phyloP scores from a whole-genome alignment of 306 rosid species.

The Alnus glutinosa region DNA sequence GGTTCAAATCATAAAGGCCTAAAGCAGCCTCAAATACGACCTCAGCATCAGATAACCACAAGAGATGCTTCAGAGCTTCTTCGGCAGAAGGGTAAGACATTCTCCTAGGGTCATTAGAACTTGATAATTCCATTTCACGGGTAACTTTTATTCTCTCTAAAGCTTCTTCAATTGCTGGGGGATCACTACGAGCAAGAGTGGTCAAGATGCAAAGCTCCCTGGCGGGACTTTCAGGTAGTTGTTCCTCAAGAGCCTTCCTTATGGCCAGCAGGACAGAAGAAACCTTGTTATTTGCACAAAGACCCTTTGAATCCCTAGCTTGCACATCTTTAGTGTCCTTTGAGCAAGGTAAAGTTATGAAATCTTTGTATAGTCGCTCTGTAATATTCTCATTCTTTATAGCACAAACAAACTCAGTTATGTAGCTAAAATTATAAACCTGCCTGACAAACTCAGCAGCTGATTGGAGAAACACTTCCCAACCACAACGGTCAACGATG shows the following conservation, averaged over 20 bases:
- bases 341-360: slow-evolving; percentile 40
- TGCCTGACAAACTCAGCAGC: slow-evolving; percentile 85
- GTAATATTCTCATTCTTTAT: slow-evolving; percentile 70
- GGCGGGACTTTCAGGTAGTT: slow-evolving; percentile 69
- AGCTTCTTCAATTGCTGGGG: slow-evolving; percentile 96
- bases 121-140: slow-evolving; percentile 80
- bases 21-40: slow-evolving; percentile 90
- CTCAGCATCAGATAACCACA: slow-evolving; percentile 90
- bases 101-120: slow-evolving; percentile 55
- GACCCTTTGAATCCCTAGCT: slow-evolving; percentile 36
- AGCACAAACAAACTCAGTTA: slow-evolving; percentile 95
- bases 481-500: slow-evolving; percentile 81
- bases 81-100: slow-evolving; percentile 76
- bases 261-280: slow-evolving; percentile 72
- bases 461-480: slow-evolving; percentile 67
- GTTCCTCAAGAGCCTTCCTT: slow-evolving; percentile 83
- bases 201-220: slow-evolving; percentile 96
- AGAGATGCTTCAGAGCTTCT: slow-evolving; percentile 92
- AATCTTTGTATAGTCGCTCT: slow-evolving; percentile 64
- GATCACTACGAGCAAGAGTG: slow-evolving; percentile 89
- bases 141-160: slow-evolving; percentile 75
- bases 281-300: slow-evolving; percentile 60
- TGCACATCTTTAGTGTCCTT: slow-evolving; percentile 43
- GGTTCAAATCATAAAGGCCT: slow-evolving; percentile 94
- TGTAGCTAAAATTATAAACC: slow-evolving; percentile 76